A percentile compares a stretch with the other conserved stretches of the same genome.
Conservation (phyloP, 2,329 filamentous ascomycete species). For the Hymenoscyphus repandus region DNA sequence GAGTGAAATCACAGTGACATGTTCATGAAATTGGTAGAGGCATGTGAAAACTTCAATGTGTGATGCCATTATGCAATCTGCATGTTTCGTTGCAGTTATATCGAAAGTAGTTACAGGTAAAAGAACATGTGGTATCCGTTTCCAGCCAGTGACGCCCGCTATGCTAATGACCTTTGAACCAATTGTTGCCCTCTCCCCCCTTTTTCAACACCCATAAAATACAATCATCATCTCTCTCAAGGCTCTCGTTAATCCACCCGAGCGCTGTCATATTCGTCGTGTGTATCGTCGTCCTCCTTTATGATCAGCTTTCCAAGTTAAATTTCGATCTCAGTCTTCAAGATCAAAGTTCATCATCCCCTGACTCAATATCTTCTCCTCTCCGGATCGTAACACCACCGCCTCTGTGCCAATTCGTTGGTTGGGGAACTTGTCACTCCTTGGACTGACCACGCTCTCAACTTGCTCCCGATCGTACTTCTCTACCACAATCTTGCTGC, state of each 20-base stretch:
- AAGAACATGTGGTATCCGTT: not conserved
- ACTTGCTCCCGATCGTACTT: slow-evolving; percentile 43
- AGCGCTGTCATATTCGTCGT: not conserved
- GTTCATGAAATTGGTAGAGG: too few species aligned
- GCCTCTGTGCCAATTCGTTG: slow-evolving; percentile 34
- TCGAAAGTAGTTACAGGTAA: not conserved
- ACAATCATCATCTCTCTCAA: not conserved
- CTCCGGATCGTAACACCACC: slow-evolving; percentile 38
- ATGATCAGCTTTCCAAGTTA: not conserved
- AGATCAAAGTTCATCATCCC: slow-evolving; percentile 11
- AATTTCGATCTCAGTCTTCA: not conserved
- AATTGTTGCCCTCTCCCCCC: not conserved
- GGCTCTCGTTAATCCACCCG: not conserved
- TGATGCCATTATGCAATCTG: not conserved
- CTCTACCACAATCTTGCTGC: slow-evolving; percentile 43
- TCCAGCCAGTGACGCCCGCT: not conserved
- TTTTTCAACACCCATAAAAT: not conserved
- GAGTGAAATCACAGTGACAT: too few species aligned
- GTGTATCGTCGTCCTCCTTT: not conserved
- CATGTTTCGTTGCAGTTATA: not conserved
- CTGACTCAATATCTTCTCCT: slow-evolving; percentile 37
- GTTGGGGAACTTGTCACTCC: slow-evolving; percentile 20
- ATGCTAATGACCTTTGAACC: not conserved
- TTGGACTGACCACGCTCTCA: slow-evolving; percentile 31
- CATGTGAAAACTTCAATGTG: too few species aligned